These are phyloP conservation scores for Iris macrosiphon DNA, from an alignment of 106 monocot species.

Conservation along the genomic window DNA sequence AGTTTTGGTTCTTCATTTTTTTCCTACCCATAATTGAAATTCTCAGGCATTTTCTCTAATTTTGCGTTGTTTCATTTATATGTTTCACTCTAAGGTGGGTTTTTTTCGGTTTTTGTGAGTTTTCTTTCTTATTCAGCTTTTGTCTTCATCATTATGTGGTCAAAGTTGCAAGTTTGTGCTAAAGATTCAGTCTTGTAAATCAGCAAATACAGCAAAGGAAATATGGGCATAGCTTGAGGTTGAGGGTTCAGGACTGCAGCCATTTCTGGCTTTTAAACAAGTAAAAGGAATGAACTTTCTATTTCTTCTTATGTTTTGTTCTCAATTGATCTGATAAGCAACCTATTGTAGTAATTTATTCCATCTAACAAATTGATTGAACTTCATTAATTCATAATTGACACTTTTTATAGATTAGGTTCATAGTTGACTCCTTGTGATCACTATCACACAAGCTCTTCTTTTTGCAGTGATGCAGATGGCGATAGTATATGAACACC, in stretches of 20 bases:
- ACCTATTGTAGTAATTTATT: too few relatives aligned
- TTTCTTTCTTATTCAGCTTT: neutral
- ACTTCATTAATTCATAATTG: neutral
- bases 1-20: neutral
- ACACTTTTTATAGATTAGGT: neutral
- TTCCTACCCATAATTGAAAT: neutral
- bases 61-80: neutral
- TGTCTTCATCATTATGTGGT: neutral
- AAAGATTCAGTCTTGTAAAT: too few relatives aligned
- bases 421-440: too few relatives aligned
- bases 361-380: too few relatives aligned
- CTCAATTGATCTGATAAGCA: too few relatives aligned
- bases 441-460: too few relatives aligned
- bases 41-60: neutral
- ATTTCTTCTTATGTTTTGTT: too few relatives aligned
- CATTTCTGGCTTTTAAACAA: too few relatives aligned
- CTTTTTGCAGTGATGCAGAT: conserved; percentile 3
- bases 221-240: too few relatives aligned
- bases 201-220: too few relatives aligned
- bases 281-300: too few relatives aligned
- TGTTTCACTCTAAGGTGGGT: neutral
- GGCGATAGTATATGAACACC: neutral
- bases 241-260: too few relatives aligned
- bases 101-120: neutral
- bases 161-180: neutral